Evolutionary conservation across 2,329 filamentous ascomycete species (phyloP).

Genomic region (Metarhizium anisopliae): DNA sequence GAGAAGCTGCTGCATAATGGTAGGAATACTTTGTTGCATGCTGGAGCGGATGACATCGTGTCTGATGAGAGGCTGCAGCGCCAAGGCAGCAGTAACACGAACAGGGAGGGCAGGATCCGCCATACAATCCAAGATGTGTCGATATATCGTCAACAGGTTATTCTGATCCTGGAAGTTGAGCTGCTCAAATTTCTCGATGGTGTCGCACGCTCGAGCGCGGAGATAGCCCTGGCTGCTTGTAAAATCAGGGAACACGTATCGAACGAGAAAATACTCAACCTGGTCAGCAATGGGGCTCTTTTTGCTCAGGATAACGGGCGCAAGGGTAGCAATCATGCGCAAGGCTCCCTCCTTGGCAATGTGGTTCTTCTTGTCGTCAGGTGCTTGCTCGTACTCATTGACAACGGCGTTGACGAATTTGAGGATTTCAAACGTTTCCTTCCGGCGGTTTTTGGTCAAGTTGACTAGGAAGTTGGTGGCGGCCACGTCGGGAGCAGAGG

Average conservation of each 20-base stretch:
- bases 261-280: conserved; percentile 96
- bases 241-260: conserved; percentile 98
- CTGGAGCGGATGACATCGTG: conserved; percentile 89
- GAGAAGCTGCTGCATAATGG: conserved; percentile 97
- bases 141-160: conserved; percentile 93
- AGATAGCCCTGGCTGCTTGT: conserved; percentile 86
- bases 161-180: conserved; percentile 94
- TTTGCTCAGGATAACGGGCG: conserved; percentile 90
- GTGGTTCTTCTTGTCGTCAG: conserved; percentile 85
- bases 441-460: conserved; percentile 86
- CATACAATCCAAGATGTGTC: conserved; percentile 95
- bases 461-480: conserved; percentile 95
- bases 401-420: conserved; percentile 94
- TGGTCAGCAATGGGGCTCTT: conserved; percentile 97
- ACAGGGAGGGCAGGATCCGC: conserved; percentile 89
- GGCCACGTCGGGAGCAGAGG: conserved; percentile 87
- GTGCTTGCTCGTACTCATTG: conserved; percentile 77
- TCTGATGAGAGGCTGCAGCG: conserved; percentile 88
- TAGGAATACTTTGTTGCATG: conserved; percentile 97
- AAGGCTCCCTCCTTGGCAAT: conserved; percentile 93
- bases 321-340: conserved; percentile 92
- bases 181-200: conserved; percentile 94
- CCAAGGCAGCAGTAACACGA: conserved; percentile 85
- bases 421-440: conserved; percentile 91
- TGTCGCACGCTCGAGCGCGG: conserved; percentile 90